Base-by-base conservation (phyloP, 139 green algal species). In the Micractinium conductrix region DNA sequence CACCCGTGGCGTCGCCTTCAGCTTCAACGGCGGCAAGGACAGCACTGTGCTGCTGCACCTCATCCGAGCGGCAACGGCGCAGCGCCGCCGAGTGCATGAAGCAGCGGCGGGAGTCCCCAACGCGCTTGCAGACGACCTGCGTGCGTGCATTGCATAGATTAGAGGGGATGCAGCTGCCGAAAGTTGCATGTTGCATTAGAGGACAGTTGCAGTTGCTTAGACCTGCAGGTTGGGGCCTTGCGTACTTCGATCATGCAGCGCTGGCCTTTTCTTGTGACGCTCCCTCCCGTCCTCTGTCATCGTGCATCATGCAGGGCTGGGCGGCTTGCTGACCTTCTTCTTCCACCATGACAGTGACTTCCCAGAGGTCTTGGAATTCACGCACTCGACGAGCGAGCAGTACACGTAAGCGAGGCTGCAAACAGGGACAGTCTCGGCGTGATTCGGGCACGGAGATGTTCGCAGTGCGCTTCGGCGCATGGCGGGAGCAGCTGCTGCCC, bases 1-100 rank as follows among this genome's bases (percentile, higher is more conserved):
- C 35, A 74, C 78, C n/a, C 60, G 62, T 37, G 75, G 65, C 67
- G 58, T 96, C 10, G 95, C 96, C 0, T 93, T 98, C 76, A 98
- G 94, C 87, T 98, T 98, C 89, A 98, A 98, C 76, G 95, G 94
- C 10, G 96, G 96, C 83, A 98, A 98, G 78, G 96, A 98, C 78
- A 97, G 93, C 5, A 98, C 95, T 4, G 93, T 98, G 14, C 86
- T 98, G n/a, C 92, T 98, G 48, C 96, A 98, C 79, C 78, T 98
- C 43, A 88, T 98, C 28, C 86, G 94, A 0, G 88, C 91, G 22
- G 88, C 93, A 7, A 40, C 93, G 30, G 80, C 44, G 72, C 43
- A 69, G 83, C 55, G 84, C 12, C 50, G 58, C 10, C 38, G 38
- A 0, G 40, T 83, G 40, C 48, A 88, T 7, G 43, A 74, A 2